Evolutionary conservation across 192 early-diverging fungal species (phyloP), one percentile per base, ranked within the genome.

Genomic region (Coemansia sp.): DNA sequence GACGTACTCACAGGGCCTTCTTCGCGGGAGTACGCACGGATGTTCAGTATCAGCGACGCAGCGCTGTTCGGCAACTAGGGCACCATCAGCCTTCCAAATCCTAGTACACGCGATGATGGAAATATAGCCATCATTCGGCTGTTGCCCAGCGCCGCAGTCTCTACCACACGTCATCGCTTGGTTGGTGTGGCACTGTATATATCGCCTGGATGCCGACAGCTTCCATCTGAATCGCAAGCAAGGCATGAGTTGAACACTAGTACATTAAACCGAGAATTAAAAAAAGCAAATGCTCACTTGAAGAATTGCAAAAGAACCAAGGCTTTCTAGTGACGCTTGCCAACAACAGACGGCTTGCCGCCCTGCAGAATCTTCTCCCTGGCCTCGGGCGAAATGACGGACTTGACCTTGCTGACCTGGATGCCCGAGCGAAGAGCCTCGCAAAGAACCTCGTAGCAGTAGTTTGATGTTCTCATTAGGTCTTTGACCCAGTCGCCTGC

Each of bases 351-450:
- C 19, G 77, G 77, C 69, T 80, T 80, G 48, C 69, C 65, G 19
- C 77, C 77, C 56, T 59, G 58, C 72, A 80, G 20, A 40, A 80
- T 80, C 61, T 70, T 67, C 55, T 65, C 61, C 10, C 77, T 59
- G 19, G 77, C 77, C 32, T 80, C 77, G 2, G 69, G 65, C 62
- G 77, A 80, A 46, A 74, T 74, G 25, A 80, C 69, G 2, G 77
- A 80, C 69, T 80, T 80, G 69, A 80, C 77, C 59, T 80, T 80
- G 77, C 77, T 74, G 59, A 80, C 71, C 55, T 80, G 77, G 59
- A 80, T 80, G 2, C 77, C 77, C 41, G 77, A 74, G 59, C 72
- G 69, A 29, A 80, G 64, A 3, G 77, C 77, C 56, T 80, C 77
- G 48, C 77, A 74, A 68, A 80, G 62, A 43, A 80, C 72, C 45